These are phyloP conservation scores for Aspergillus egyptiacus DNA, from an alignment of 495 filamentous ascomycete species.

Conservation along the genomic window DNA sequence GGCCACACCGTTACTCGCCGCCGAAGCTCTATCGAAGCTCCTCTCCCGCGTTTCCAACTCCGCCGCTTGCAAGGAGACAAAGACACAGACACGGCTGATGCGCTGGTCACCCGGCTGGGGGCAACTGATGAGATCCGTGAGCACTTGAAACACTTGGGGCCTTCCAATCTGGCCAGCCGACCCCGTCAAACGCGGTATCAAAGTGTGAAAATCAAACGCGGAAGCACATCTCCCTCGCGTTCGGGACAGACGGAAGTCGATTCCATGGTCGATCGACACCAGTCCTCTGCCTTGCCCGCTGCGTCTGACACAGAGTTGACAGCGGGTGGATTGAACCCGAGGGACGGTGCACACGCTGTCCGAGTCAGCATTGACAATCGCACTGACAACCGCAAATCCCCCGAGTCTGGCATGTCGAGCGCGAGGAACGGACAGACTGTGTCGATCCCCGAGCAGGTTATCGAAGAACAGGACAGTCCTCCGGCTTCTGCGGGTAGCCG, in stretches of 20 bases:
- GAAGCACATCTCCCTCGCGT: slow-evolving; percentile 41
- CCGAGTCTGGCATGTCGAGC: slow-evolving; percentile 18
- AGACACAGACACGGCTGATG: slow-evolving; percentile 21
- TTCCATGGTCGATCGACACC: slow-evolving; percentile 23
- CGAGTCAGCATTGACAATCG: slow-evolving; percentile 63
- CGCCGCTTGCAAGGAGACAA: slow-evolving; percentile 30
- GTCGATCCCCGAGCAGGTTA: slow-evolving; percentile 33
- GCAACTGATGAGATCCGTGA: slow-evolving; percentile 61
- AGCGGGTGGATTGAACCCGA: slow-evolving; percentile 49
- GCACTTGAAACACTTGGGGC: slow-evolving; percentile 85
- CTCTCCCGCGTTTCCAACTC: slow-evolving; percentile 41
- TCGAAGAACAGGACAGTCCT: slow-evolving; percentile 34
- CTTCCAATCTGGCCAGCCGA: slow-evolving; percentile 80
- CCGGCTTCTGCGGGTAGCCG: slow-evolving; percentile 18
- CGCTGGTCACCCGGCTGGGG: slow-evolving; percentile 34
- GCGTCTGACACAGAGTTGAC: slow-evolving; percentile 47
- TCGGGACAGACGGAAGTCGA: slow-evolving; percentile 37
- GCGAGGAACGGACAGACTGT: slow-evolving; percentile 26
- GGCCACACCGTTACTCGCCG: slow-evolving; percentile 18
- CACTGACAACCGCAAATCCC: slow-evolving; percentile 11
- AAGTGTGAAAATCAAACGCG: slow-evolving; percentile 83
- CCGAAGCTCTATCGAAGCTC: slow-evolving; percentile 48
- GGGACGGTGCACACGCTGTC: slow-evolving; percentile 64
- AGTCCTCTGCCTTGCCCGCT: slow-evolving; percentile 23
- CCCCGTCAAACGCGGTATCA: slow-evolving; percentile 80